These are phyloP conservation scores for Globisporangium okanoganense DNA, from an alignment of 352 stramenopile genomes.

Conservation along the genomic window DNA sequence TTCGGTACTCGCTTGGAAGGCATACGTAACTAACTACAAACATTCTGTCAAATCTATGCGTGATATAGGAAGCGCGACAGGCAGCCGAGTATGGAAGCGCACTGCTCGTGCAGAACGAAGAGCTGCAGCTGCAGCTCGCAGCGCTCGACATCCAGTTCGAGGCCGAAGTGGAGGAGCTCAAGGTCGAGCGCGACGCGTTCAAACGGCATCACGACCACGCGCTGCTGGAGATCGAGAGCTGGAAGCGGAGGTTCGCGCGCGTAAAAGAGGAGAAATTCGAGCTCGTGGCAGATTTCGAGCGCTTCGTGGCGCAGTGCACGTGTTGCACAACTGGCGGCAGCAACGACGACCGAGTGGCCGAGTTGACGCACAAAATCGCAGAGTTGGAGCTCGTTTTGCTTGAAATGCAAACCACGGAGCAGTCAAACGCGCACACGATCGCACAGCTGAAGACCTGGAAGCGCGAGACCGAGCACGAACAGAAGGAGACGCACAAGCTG, in stretches of 20 bases:
- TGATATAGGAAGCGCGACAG: conserved; percentile 57
- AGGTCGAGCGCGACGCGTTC: conserved; percentile 53
- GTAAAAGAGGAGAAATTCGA: conserved; percentile 66
- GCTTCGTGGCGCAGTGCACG: conserved; percentile 36
- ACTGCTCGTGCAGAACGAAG: conserved; percentile 74
- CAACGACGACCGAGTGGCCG: conserved; percentile 27
- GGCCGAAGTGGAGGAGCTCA: conserved; percentile 53
- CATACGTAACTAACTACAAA: conserved; percentile 3
- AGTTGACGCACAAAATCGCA: conserved; percentile 24
- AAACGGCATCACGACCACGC: conserved; percentile 59
- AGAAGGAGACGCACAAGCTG: conserved; percentile 36
- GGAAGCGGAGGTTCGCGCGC: conserved; percentile 58
- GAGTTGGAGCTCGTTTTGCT: conserved; percentile 36
- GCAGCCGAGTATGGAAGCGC: conserved; percentile 76
- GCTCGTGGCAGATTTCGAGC: conserved; percentile 51
- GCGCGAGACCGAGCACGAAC: conserved; percentile 29
- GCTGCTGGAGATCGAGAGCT: conserved; percentile 60
- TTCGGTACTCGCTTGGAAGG: background rate
- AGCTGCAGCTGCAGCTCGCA: conserved; percentile 64
- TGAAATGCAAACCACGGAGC: conserved; percentile 27
- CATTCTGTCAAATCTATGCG: too few species aligned
- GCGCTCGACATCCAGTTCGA: conserved; percentile 75
- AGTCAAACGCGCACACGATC: conserved; percentile 39
- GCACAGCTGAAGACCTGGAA: conserved; percentile 45
- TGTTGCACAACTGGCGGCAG: conserved; percentile 21